Conservation (phyloP, 139 green algal genomes). For the Spirogloea muscicola region DNA sequence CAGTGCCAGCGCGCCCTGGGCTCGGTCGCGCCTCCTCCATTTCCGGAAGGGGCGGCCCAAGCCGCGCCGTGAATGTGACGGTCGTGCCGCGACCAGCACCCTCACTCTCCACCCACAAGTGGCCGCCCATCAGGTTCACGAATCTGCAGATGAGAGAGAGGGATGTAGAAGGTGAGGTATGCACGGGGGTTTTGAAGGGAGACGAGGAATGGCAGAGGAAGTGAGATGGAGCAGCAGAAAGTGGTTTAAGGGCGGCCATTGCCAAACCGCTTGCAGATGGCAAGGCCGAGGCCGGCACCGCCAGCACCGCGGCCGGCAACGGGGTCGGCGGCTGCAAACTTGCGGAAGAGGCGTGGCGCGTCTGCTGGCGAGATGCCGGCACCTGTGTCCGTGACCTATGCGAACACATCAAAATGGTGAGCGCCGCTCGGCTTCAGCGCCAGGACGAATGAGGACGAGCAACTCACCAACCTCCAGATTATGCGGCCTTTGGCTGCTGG, state of each 20-base stretch:
- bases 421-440: too few species aligned
- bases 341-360: conserved; percentile 36
- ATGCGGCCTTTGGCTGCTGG: too few species aligned
- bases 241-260: neutral
- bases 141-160: too few species aligned
- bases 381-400: conserved; percentile 47
- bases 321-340: conserved; percentile 41
- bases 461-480: too few species aligned
- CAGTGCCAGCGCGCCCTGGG: too few species aligned
- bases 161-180: too few species aligned
- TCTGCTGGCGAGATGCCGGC: conserved; percentile 25
- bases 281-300: conserved; percentile 39
- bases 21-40: too few species aligned
- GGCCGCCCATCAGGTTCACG: conserved; percentile 41
- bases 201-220: neutral
- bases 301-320: conserved; percentile 23
- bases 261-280: conserved; percentile 39
- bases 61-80: conserved; percentile 25
- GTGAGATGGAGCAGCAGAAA: too few species aligned
- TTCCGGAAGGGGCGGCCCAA: conserved; percentile 37
- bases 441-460: too few species aligned
- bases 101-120: conserved; percentile 49
- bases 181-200: too few species aligned
- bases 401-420: too few species aligned
- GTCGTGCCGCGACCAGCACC: conserved; percentile 20